These are phyloP conservation scores for Pichia sp. DNA, from an alignment of 1,139 yeast species.

Conservation along the genomic window DNA sequence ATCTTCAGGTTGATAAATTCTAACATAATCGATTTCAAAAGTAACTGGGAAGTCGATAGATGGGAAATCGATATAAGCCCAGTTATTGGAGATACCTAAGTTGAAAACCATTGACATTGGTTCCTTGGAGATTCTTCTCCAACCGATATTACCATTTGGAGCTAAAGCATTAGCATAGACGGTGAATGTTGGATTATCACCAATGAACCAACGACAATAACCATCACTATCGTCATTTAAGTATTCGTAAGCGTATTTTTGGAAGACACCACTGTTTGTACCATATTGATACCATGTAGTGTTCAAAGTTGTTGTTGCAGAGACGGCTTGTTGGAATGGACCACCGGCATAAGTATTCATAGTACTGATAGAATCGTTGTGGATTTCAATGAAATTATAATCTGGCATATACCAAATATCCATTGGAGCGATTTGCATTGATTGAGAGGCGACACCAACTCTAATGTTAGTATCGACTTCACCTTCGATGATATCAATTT, in stretches of 20 bases:
- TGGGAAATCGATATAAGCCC: constrained; percentile 65
- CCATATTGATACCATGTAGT: constrained; percentile 57
- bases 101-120: constrained; percentile 62
- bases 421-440: constrained; percentile 58
- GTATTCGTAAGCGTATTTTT: constrained; percentile 77
- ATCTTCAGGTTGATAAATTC: constrained; percentile 57
- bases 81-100: constrained; percentile 56
- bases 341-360: constrained; percentile 61
- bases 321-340: constrained; percentile 60
- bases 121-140: constrained; percentile 58
- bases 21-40: constrained; percentile 52
- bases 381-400: constrained; percentile 48
- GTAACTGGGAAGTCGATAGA: constrained; percentile 50
- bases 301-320: constrained; percentile 52
- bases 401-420: constrained; percentile 67
- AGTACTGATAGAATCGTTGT: constrained; percentile 44
- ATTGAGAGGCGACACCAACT: constrained; percentile 57
- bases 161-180: constrained; percentile 46
- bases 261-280: constrained; percentile 43
- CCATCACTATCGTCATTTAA: constrained; percentile 64
- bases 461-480: constrained; percentile 43
- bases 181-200: constrained; percentile 53
- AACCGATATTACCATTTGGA: constrained; percentile 63
- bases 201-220: constrained; percentile 76
- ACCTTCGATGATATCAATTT: constrained; percentile 61